These are phyloP conservation scores for Nematodospora anomalae DNA, from an alignment of 1,139 yeast genomes.

Conservation along the genomic window DNA sequence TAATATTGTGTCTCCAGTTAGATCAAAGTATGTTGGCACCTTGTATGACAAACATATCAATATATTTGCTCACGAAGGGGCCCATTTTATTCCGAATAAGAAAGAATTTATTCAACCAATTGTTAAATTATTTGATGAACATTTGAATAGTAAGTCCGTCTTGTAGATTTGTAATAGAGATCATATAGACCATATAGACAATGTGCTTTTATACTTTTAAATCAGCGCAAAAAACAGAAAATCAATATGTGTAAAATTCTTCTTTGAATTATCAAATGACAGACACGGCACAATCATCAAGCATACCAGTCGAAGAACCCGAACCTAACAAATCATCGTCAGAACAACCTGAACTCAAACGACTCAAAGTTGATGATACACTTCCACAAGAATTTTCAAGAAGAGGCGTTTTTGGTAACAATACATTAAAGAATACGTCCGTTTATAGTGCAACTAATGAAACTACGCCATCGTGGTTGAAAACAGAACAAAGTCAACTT, in stretches of 20 bases:
- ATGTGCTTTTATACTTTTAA: no score
- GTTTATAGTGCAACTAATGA: conserved; percentile 25
- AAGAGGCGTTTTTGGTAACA: conserved; percentile 16
- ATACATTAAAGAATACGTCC: conserved; percentile 20
- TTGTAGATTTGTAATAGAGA: conserved; percentile 14
- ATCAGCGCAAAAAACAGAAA: background rate
- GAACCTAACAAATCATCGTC: conserved; percentile 10
- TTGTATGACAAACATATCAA: conserved; percentile 19
- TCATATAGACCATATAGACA: conserved; percentile 1
- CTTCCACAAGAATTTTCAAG: conserved; percentile 25
- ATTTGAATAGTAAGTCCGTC: conserved; percentile 17
- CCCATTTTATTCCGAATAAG: conserved; percentile 35
- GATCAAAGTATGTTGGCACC: conserved; percentile 27
- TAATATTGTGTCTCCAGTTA: conserved; percentile 33
- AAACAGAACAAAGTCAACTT: conserved; percentile 17
- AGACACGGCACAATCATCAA: background rate
- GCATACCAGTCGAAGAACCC: conserved; percentile 4
- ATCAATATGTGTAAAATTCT: background rate
- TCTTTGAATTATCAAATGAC: conserved; percentile 1
- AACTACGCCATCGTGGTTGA: conserved; percentile 45
- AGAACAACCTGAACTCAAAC: conserved; percentile 9
- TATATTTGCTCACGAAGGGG: conserved; percentile 36
- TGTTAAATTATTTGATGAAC: conserved; percentile 23
- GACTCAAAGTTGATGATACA: background rate
- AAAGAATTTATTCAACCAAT: conserved; percentile 29